phyloP scores from a whole-genome alignment of 2,329 filamentous ascomycete species.

The Dactylellina sp. region DNA sequence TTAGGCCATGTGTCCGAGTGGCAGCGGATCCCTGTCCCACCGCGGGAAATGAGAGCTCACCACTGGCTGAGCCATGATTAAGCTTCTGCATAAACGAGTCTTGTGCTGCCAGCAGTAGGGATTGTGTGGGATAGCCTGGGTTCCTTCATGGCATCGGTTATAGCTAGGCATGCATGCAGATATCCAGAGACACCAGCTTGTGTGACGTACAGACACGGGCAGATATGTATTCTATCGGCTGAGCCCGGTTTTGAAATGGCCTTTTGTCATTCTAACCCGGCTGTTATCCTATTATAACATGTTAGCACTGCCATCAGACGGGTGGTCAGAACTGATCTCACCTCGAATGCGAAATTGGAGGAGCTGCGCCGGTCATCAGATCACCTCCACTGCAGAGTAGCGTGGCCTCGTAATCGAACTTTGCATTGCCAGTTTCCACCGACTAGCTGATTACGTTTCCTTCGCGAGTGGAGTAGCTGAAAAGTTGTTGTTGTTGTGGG shows the following conservation, averaged over 20 bases:
- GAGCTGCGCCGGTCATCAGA: constrained; percentile 39
- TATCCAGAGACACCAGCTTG: not conserved
- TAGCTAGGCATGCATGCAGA: constrained; percentile 3
- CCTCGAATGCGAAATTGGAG: constrained; percentile 24
- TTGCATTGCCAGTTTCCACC: constrained; percentile 20
- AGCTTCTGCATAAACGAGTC: constrained; percentile 54
- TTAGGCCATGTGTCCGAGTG: not conserved
- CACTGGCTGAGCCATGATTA: constrained; percentile 50
- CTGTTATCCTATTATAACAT: too few relatives aligned
- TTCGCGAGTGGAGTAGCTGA: constrained; percentile 15
- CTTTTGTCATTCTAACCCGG: too few relatives aligned
- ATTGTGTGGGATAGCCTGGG: not conserved
- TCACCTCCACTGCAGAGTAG: constrained; percentile 20
- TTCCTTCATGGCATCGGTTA: not conserved
- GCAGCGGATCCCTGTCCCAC: constrained; percentile 15
- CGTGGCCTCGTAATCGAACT: constrained; percentile 21
- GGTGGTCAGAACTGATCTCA: too few relatives aligned
- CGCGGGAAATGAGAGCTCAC: constrained; percentile 49
- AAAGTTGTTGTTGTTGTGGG: constrained; percentile 3
- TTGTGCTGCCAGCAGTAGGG: constrained; percentile 12
- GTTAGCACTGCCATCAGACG: too few relatives aligned
- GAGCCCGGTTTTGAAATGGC: not conserved
- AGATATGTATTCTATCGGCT: not conserved
- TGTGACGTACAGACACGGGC: not conserved
- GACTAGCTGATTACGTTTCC: constrained; percentile 28